Base-by-base conservation (phyloP, 1,284 basidiomycete species). In the Trichosporon faecale region DNA sequence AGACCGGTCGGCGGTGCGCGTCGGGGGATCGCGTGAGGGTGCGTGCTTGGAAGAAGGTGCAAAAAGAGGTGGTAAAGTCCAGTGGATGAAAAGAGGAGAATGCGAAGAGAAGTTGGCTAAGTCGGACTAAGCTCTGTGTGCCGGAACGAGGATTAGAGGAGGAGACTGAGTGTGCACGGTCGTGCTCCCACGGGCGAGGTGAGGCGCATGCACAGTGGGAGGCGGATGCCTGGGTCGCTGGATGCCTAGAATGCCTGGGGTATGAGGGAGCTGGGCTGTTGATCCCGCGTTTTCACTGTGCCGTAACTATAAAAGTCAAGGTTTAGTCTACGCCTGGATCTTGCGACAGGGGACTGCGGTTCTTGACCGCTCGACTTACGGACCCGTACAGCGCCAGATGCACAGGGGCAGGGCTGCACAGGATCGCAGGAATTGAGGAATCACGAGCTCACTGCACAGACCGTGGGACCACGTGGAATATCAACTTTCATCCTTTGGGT, bases 211-310 rank as follows among this genome's bases (percentile, higher is more conserved):
- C 35, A 37, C 35, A 37, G 9, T 46, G n/a, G 44, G 11, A n/a
- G 44, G 44, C 44, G 44, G 44, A n/a, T 9, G 44, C 44, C 40
- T n/a, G n/a, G n/a, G n/a, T n/a, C n/a, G n/a, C 21, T 55, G 23
- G 52, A 18, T 18, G 52, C n/a, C n/a, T n/a, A 33, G 31, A 33
- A 9, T 3, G 31, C 3, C 31, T 33, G 31, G 31, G 31, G 3
- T 9, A 33, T 33, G 31, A 33, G 31, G 3, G 31, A 33, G 35
- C 9, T 9, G n/a, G n/a, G n/a, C n/a, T 61, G 57, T 61, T 61
- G 57, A 33, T 61, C 57, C 57, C 57, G 57, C 57, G 57, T 61
- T 61, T 61, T 61, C 57, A 61, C 57, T 61, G 29, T 61, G 27
- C 57, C 57, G 57, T 31, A 61, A 61, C 57, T 31, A 31, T 61